Conservation (phyloP, 352 stramenopile genomes). For the Phytophthora palmivora region DNA sequence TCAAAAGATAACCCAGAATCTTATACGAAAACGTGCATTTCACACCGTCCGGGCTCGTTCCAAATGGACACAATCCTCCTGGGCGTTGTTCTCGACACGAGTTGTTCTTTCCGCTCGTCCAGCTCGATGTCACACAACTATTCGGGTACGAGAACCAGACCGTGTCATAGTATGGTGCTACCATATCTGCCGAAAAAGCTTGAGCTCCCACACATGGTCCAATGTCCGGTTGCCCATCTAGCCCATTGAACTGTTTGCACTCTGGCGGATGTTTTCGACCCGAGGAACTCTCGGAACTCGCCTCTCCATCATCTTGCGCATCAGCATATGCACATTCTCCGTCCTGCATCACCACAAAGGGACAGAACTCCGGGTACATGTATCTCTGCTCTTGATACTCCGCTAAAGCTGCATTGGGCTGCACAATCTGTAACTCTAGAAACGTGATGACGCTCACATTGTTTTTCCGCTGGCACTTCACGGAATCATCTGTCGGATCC, state of each 20-base stretch:
- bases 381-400: slow-evolving; percentile 65
- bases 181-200: slow-evolving; percentile 59
- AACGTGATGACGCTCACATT: slow-evolving; percentile 72
- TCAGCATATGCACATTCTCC: slow-evolving; percentile 56
- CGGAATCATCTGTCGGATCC: slow-evolving; percentile 25
- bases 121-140: slow-evolving; percentile 65
- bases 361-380: slow-evolving; percentile 76
- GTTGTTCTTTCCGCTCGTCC: slow-evolving; percentile 52
- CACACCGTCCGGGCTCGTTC: slow-evolving; percentile 53
- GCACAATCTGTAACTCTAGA: slow-evolving; percentile 66
- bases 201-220: slow-evolving; percentile 68
- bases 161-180: slow-evolving; percentile 67
- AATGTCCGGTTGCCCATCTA: slow-evolving; percentile 59
- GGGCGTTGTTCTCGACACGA: slow-evolving; percentile 42
- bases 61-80: slow-evolving; percentile 68
- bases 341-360: slow-evolving; percentile 70
- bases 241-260: slow-evolving; percentile 73
- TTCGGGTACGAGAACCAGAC: slow-evolving; percentile 82
- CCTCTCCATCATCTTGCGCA: slow-evolving; percentile 22
- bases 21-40: slow-evolving; percentile 63
- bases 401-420: slow-evolving; percentile 63
- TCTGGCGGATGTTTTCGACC: slow-evolving; percentile 40
- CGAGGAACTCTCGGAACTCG: slow-evolving; percentile 25
- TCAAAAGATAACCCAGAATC: slow-evolving; percentile 65
- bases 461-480: slow-evolving; percentile 58